Evolutionary conservation across 352 stramenopile species (phyloP).

Genomic region (Phytopythium vexans): DNA sequence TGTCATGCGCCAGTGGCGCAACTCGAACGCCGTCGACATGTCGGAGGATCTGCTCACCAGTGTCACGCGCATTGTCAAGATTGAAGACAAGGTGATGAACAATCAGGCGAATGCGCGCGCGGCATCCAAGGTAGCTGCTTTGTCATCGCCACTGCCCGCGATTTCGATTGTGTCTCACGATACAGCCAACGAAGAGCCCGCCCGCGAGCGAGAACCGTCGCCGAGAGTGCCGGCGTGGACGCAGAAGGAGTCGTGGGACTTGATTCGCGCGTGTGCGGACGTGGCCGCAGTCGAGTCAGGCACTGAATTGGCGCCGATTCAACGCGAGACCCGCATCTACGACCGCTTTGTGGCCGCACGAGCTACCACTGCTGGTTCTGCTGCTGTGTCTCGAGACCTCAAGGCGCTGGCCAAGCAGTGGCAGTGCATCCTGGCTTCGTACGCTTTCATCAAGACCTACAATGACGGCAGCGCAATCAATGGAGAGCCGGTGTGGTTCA

Average conservation of each 20-base stretch:
- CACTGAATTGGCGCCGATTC: conserved; percentile 16
- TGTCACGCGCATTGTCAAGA: not conserved
- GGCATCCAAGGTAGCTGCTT: not conserved
- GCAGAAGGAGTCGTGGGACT: conserved; percentile 26
- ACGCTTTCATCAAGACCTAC: conserved; percentile 35
- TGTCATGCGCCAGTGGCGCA: conserved; percentile 32
- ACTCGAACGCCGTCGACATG: conserved; percentile 29
- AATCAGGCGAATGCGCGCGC: not conserved
- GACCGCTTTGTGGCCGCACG: conserved; percentile 29
- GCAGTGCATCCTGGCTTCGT: conserved; percentile 35
- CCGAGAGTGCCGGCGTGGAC: conserved; percentile 10
- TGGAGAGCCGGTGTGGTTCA: conserved; percentile 26
- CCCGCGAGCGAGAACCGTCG: not conserved
- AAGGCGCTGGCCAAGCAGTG: conserved; percentile 32
- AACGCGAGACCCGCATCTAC: conserved; percentile 32
- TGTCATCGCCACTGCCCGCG: too few relatives aligned
- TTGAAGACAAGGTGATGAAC: not conserved
- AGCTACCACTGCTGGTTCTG: conserved; percentile 18
- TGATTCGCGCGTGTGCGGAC: conserved; percentile 37
- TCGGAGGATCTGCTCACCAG: conserved; percentile 11
- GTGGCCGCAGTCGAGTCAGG: conserved; percentile 12
- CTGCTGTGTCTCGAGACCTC: conserved; percentile 18
- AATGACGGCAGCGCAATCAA: conserved; percentile 26
- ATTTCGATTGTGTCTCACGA: too few relatives aligned
- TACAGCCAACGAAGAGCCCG: too few relatives aligned